A percentile compares a stretch with the other conserved stretches of the same genome.
Evolutionary conservation across 2,329 filamentous ascomycete genomes (phyloP).

Genomic region (Ramichloridium luteum): DNA sequence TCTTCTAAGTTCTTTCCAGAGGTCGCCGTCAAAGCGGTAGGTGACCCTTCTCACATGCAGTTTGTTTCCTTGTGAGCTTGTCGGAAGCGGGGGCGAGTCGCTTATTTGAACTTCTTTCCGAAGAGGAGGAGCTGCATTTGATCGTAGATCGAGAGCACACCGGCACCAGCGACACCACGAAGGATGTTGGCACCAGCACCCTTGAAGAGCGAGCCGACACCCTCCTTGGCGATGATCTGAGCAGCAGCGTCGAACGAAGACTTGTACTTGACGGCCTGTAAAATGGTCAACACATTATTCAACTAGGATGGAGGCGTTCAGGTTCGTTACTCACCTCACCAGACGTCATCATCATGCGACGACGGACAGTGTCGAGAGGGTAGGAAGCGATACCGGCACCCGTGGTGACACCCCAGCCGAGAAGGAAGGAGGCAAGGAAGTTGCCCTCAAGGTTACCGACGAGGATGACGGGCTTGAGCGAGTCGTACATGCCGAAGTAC

Average conservation of each 20-base stretch:
- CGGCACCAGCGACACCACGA: conserved; percentile 99
- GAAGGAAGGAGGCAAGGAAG: conserved; percentile 98
- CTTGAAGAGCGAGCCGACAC: conserved; percentile 99
- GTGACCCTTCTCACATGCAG: background rate
- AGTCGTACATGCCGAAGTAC: conserved; percentile 99
- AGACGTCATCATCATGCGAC: conserved; percentile 99
- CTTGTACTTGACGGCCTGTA: conserved; percentile 99
- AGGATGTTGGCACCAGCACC: conserved; percentile 99
- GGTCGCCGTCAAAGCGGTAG: background rate
- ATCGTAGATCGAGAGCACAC: conserved; percentile 99
- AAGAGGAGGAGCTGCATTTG: conserved; percentile 98
- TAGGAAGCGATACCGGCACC: conserved; percentile 99
- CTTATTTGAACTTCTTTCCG: conserved; percentile 93
- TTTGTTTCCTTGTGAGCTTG: conserved; percentile 4
- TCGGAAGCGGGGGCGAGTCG: conserved; percentile 13
- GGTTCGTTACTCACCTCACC: conserved; percentile 46
- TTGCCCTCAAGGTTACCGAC: conserved; percentile 84
- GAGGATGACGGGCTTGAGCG: conserved; percentile 97
- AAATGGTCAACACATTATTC: conserved; percentile 1
- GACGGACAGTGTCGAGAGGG: conserved; percentile 99
- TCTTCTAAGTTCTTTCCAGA: conserved; percentile 2
- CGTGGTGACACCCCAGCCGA: conserved; percentile 98
- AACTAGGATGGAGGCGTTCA: too few relatives aligned
- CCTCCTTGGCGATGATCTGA: conserved; percentile 97
- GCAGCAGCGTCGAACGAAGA: conserved; percentile 86